Evolutionary conservation across 768 basidiomycete genomes (phyloP), one percentile per base, ranked within the genome.

Genomic region (Psilocybe cubensis): DNA sequence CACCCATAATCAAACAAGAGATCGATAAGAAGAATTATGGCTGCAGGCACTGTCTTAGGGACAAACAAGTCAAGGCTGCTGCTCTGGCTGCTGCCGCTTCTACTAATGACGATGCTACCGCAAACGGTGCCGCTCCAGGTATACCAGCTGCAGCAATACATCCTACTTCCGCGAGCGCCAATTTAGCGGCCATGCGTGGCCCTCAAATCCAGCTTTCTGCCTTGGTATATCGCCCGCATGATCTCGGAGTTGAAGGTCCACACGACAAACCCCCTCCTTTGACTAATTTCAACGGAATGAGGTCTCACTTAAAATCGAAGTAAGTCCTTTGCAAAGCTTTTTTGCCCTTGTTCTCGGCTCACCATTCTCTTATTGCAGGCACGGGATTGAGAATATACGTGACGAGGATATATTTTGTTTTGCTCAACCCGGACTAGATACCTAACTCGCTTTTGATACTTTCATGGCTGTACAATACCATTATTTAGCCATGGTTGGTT

Each of bases 221-320:
- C 0, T 40, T 54, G 3, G 54, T 54, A 5, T 41, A 50, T 38
- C 53, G 42, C n/a, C 45, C 50, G 43, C 64, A 59, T 42, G 60
- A 62, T 38, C 27, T 47, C 9, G 54, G 41, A 18, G n/a, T 57
- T 6, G 43, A 48, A 40, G 67, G 57, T 31, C 61, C 61, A n/a
- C 29, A 53, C 18, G 60, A 61, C 38, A 43, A 54, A 12, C 63
- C 59, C 33, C 62, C 61, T 20, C 72, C 72, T 47, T 57, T 70
- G 53, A 80, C 83, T 68, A 67, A 61, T 3, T 86, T 87, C 62
- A 70, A 88, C 58, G 88, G 83, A 2, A 61, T 90, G 50, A 72
- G 82, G 38, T 88, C 86, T 21, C 89, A 91, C 60, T 63, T 83
- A 56, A 86, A 86, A 63, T 77, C 71, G 60, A 87, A 83, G 88